Conservation (phyloP, 1,284 basidiomycete genomes). For the Cronartium ribicola region DNA sequence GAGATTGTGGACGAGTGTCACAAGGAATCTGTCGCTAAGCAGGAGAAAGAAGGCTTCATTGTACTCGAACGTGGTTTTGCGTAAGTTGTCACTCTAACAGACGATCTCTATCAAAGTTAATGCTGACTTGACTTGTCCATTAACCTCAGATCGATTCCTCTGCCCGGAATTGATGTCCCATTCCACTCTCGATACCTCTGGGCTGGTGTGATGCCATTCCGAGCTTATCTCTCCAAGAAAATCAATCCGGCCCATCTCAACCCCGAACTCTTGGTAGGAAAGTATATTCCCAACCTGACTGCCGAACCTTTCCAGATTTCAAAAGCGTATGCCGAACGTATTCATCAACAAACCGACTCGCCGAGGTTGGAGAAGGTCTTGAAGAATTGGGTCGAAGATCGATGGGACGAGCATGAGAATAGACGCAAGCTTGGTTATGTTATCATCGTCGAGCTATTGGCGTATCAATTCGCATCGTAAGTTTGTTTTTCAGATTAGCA, state of each 20-base stretch:
- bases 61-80: conserved; percentile 90
- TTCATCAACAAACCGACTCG: conserved; percentile 78
- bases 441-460: conserved; percentile 90
- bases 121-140: not conserved
- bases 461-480: conserved; percentile 72
- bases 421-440: conserved; percentile 89
- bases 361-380: conserved; percentile 88
- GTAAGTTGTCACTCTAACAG: conserved; percentile 26
- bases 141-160: conserved; percentile 63
- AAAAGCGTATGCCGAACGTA: conserved; percentile 84
- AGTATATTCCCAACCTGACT: conserved; percentile 95
- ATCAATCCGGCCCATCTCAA: conserved; percentile 85
- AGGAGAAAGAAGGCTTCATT: conserved; percentile 75
- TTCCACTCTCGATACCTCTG: conserved; percentile 98
- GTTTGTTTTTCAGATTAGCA: too few relatives aligned
- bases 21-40: conserved; percentile 66
- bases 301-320: conserved; percentile 89
- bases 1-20: conserved; percentile 85
- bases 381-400: conserved; percentile 85
- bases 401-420: conserved; percentile 74
- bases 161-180: conserved; percentile 96
- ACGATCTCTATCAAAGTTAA: not conserved
- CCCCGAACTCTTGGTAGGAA: conserved; percentile 83
- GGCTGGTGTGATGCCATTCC: conserved; percentile 97
- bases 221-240: conserved; percentile 94